Conservation (phyloP, 768 basidiomycete genomes). For the Agrocybe pediades region DNA sequence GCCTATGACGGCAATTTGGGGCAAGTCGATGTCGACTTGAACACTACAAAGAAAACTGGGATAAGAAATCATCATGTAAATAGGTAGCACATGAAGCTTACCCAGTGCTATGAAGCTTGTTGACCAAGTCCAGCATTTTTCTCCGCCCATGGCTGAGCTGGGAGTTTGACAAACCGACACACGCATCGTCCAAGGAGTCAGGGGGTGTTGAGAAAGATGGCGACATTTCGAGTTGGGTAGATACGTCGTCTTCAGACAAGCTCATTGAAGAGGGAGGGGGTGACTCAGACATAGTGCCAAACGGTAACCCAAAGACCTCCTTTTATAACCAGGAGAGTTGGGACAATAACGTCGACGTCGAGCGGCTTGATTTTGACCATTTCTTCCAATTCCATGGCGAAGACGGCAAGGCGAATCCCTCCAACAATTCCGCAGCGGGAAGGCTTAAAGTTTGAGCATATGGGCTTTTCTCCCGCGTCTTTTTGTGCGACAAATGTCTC, state of each 20-base stretch:
- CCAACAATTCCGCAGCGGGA: too few species aligned
- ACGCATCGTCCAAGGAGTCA: neutral
- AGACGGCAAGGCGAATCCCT: too few species aligned
- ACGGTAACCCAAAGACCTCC: too few species aligned
- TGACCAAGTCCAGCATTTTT: constrained; percentile 57
- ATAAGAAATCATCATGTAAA: neutral
- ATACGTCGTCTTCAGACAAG: neutral
- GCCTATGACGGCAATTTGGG: constrained; percentile 75
- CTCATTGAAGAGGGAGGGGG: neutral
- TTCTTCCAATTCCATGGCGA: too few species aligned
- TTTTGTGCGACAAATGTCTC: too few species aligned
- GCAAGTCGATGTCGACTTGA: constrained; percentile 69
- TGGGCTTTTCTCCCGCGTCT: too few species aligned
- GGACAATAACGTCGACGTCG: too few species aligned
- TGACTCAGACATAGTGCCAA: neutral
- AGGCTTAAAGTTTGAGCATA: too few species aligned
- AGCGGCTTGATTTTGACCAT: neutral
- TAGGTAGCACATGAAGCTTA: neutral
- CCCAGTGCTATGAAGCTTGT: constrained; percentile 63
- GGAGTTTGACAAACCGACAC: constrained; percentile 56
- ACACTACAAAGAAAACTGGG: constrained; percentile 41
- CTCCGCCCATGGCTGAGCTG: constrained; percentile 39
- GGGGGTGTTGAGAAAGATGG: neutral
- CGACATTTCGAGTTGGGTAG: neutral
- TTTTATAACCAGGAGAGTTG: too few species aligned